A percentile compares a stretch with the other conserved stretches of the same genome.
Evolutionary conservation across 768 basidiomycete species (phyloP).

Genomic region (Lactarius evosmus): DNA sequence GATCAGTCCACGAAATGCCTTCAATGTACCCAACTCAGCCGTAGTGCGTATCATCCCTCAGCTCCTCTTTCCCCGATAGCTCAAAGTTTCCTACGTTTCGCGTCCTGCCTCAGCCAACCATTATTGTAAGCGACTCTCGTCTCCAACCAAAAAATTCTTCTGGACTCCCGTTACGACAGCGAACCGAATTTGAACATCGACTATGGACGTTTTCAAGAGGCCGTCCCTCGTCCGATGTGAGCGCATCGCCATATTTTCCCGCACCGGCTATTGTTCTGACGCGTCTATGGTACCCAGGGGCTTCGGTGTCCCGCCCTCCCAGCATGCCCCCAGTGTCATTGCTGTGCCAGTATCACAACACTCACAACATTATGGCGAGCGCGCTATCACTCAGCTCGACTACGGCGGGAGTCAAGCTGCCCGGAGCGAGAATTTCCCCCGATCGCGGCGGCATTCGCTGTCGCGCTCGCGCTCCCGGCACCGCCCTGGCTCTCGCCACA

Average conservation of each 20-base stretch:
- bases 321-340: not conserved
- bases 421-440: slow-evolving; percentile 13
- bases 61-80: not conserved
- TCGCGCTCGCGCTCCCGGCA: slow-evolving; percentile 13
- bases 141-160: not conserved
- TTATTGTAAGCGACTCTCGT: not conserved
- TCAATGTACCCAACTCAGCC: not conserved
- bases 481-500: slow-evolving; percentile 18
- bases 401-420: slow-evolving; percentile 15
- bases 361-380: slow-evolving; percentile 24
- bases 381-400: slow-evolving; percentile 22
- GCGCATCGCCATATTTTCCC: not conserved
- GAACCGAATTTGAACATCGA: slow-evolving; percentile 24
- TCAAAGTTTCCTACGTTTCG: not conserved
- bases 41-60: slow-evolving; percentile 4
- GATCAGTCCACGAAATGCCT: slow-evolving; percentile 11
- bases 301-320: slow-evolving; percentile 2
- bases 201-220: slow-evolving; percentile 26
- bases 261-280: not conserved
- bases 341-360: slow-evolving; percentile 16
- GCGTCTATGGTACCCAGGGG: slow-evolving; percentile 4
- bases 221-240: slow-evolving; percentile 16
- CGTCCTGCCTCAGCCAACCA: not conserved
- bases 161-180: slow-evolving; percentile 7
- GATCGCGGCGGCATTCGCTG: not conserved